These are phyloP conservation scores for Terfezia claveryi DNA, from an alignment of 495 filamentous ascomycete species.

Conservation along the genomic window DNA sequence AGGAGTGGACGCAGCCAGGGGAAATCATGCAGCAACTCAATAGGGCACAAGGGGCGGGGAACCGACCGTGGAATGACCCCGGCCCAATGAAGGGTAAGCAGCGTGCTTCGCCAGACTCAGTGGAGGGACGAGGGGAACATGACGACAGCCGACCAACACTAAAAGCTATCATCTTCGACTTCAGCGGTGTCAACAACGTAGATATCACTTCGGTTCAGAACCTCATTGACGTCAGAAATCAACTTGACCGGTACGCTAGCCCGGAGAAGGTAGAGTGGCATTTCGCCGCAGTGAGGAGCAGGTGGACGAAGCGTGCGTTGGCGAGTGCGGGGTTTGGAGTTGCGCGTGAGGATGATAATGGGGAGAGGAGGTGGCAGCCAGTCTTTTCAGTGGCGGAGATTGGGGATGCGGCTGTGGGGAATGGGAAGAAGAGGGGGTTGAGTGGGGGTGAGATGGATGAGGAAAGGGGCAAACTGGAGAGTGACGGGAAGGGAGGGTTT, in stretches of 20 bases:
- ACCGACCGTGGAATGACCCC: slow-evolving; percentile 92
- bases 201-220: slow-evolving; percentile 89
- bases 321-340: slow-evolving; percentile 85
- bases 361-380: slow-evolving; percentile 53
- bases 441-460: slow-evolving; percentile 17
- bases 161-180: slow-evolving; percentile 85
- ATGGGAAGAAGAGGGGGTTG: slow-evolving; percentile 37
- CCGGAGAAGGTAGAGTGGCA: slow-evolving; percentile 89
- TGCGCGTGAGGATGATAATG: slow-evolving; percentile 33
- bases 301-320: slow-evolving; percentile 92
- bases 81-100: slow-evolving; percentile 39
- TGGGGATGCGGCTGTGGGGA: slow-evolving; percentile 31
- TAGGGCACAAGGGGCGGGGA: slow-evolving; percentile 41
- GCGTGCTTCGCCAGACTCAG: slow-evolving; percentile 16
- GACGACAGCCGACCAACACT: slow-evolving; percentile 41
- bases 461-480: slow-evolving; percentile 22
- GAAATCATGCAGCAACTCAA: background rate
- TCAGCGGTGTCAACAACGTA: slow-evolving; percentile 88
- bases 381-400: slow-evolving; percentile 89
- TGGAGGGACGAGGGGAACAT: background rate
- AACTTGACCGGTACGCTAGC: slow-evolving; percentile 68
- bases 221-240: slow-evolving; percentile 92
- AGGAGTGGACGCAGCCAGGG: slow-evolving; percentile 44
- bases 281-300: slow-evolving; percentile 81
- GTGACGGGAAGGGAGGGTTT: slow-evolving; percentile 32